Conservation (phyloP, 139 green algal species). For the Coccomyxa sp. region DNA sequence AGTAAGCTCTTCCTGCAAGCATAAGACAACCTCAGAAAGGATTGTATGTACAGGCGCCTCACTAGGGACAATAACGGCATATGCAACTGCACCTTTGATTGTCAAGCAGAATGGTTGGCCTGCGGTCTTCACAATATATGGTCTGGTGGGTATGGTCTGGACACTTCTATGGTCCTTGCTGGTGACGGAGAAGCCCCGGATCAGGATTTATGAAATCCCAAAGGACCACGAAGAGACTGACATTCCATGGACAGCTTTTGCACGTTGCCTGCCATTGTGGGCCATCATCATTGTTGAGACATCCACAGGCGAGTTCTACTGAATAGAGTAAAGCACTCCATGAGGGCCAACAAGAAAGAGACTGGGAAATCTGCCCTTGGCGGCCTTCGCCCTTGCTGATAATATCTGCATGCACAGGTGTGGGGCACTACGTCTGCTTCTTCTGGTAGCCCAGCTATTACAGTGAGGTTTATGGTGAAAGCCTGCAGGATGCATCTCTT, state of each 20-base stretch:
- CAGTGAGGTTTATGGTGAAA: conserved; percentile 50
- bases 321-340: not conserved
- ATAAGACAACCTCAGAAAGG: too few species aligned
- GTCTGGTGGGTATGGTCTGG: conserved; percentile 60
- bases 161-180: conserved; percentile 43
- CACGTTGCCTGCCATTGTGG: conserved; percentile 42
- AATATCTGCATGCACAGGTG: conserved; percentile 1
- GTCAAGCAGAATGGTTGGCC: conserved; percentile 50
- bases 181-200: conserved; percentile 20
- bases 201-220: not conserved
- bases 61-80: conserved; percentile 51
- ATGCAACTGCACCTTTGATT: conserved; percentile 52
- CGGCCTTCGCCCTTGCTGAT: too few species aligned
- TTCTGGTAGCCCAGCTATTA: conserved; percentile 71
- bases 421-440: conserved; percentile 5
- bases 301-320: conserved; percentile 4
- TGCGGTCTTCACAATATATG: conserved; percentile 59
- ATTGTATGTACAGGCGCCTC: conserved; percentile 6
- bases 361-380: not conserved
- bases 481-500: conserved; percentile 43
- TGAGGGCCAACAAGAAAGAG: not conserved
- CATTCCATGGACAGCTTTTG: conserved; percentile 47
- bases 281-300: conserved; percentile 35
- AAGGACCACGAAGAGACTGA: not conserved
- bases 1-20: too few species aligned